phyloP scores from a whole-genome alignment of 306 rosid genomes.

The Dryas alaskensis region DNA sequence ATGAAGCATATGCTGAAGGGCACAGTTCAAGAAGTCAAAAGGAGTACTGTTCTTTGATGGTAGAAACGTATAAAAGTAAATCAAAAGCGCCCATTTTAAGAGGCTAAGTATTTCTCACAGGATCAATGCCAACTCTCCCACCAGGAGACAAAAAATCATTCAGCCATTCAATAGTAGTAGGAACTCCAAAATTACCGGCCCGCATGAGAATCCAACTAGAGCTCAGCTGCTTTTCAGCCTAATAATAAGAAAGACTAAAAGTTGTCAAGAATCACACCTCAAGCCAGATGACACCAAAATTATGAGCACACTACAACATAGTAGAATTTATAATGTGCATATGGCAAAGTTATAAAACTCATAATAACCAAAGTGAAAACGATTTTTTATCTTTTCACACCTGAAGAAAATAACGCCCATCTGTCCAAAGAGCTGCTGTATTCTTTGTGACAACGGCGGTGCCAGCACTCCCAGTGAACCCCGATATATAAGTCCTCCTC shows the following conservation, averaged over 20 bases:
- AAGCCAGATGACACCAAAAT: background rate
- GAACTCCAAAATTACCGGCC: constrained; percentile 81
- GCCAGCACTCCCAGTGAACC: constrained; percentile 92
- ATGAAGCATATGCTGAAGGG: background rate
- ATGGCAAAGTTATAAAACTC: background rate
- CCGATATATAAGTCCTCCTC: constrained; percentile 82
- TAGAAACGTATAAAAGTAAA: constrained; percentile 8
- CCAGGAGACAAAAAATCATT: constrained; percentile 82
- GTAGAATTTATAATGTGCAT: background rate
- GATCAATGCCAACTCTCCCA: constrained; percentile 90
- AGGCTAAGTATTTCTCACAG: constrained; percentile 60
- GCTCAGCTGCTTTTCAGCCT: constrained; percentile 92
- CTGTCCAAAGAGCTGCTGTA: constrained; percentile 96
- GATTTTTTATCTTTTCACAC: constrained; percentile 29
- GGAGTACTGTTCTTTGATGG: background rate
- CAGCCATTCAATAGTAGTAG: constrained; percentile 86
- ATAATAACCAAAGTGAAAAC: background rate
- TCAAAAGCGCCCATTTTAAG: constrained; percentile 7
- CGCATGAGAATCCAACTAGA: constrained; percentile 96
- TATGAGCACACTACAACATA: background rate
- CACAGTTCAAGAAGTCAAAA: background rate
- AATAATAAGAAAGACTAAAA: constrained; percentile 2
- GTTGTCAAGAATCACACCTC: constrained; percentile 8
- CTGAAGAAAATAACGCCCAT: constrained; percentile 98
- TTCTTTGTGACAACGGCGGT: constrained; percentile 89